Evolutionary conservation across 177 flowering plant species (phyloP).

Genomic region (Tripterygium wilfordii): DNA sequence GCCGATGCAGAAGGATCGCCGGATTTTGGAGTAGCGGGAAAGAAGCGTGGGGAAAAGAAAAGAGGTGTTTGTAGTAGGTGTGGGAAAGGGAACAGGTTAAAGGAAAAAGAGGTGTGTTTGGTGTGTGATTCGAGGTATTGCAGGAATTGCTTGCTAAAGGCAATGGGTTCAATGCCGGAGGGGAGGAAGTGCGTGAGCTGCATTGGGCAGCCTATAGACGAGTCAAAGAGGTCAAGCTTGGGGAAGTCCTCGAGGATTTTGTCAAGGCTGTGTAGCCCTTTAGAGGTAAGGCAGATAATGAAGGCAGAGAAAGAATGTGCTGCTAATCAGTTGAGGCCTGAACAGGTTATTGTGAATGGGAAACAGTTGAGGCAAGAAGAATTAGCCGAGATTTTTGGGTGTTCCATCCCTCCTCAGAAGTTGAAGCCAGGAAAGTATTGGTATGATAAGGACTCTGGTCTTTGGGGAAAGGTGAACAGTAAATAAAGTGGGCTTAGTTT

Average conservation of each 20-base stretch:
- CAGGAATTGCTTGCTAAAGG: slow-evolving; percentile 88
- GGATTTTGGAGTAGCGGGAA: too few relatives aligned
- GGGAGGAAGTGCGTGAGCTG: slow-evolving; percentile 99
- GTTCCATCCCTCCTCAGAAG: slow-evolving; percentile 78
- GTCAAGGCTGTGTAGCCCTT: slow-evolving; percentile 70
- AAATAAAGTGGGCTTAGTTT: too few relatives aligned
- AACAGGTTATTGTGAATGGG: slow-evolving; percentile 84
- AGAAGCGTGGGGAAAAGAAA: slow-evolving; percentile 53
- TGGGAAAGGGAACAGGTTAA: slow-evolving; percentile 77
- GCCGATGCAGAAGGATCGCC: too few relatives aligned
- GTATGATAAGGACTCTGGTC: slow-evolving; percentile 99
- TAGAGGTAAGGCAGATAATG: slow-evolving; percentile 93
- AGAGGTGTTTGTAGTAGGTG: slow-evolving; percentile 74
- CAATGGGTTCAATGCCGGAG: slow-evolving; percentile 99
- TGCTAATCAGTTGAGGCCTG: slow-evolving; percentile 98
- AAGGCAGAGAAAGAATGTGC: slow-evolving; percentile 95
- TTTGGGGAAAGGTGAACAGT: slow-evolving; percentile 99
- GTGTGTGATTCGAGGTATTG: slow-evolving; percentile 91
- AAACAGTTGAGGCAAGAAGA: slow-evolving; percentile 73
- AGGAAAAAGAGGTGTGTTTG: slow-evolving; percentile 78
- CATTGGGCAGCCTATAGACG: slow-evolving; percentile 82
- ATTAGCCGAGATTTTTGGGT: slow-evolving; percentile 75
- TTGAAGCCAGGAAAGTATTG: slow-evolving; percentile 95
- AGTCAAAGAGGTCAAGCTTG: slow-evolving; percentile 61
- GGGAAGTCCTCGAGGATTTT: slow-evolving; percentile 80